Conservation (phyloP, 768 basidiomycete genomes). For the Amanita pseudoporphyria region DNA sequence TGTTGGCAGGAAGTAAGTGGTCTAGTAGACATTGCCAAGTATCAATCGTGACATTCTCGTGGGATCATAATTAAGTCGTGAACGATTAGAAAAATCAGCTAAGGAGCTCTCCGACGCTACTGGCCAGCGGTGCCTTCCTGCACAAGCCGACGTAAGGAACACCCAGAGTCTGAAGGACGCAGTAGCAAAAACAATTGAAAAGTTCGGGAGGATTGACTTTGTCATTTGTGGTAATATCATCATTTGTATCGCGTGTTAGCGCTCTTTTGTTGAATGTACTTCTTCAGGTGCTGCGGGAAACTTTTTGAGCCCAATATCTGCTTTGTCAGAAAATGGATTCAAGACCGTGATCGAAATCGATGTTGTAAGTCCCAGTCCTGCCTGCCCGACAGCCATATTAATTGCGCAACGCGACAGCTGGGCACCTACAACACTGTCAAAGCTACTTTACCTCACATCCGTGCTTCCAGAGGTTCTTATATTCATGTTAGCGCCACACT, state of each 20-base stretch:
- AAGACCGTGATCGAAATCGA: slow-evolving; percentile 92
- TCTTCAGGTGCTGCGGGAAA: slow-evolving; percentile 85
- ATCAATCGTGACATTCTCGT: too few relatives aligned
- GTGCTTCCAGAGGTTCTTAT: slow-evolving; percentile 68
- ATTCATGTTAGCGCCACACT: slow-evolving; percentile 86
- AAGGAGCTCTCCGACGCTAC: slow-evolving; percentile 62
- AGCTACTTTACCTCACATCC: slow-evolving; percentile 71
- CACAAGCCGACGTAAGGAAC: slow-evolving; percentile 77
- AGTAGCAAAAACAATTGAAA: slow-evolving; percentile 61
- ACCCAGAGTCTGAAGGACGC: slow-evolving; percentile 66
- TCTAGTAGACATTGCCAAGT: too few relatives aligned
- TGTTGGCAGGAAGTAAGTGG: slow-evolving; percentile 74
- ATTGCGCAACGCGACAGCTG: slow-evolving; percentile 33
- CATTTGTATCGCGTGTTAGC: not conserved
- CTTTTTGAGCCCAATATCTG: slow-evolving; percentile 81
- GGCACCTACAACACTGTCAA: slow-evolving; percentile 95
- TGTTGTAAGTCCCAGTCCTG: slow-evolving; percentile 39
- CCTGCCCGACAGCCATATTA: not conserved
- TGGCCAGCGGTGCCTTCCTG: slow-evolving; percentile 59
- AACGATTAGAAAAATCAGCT: too few relatives aligned
- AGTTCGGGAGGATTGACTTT: slow-evolving; percentile 85
- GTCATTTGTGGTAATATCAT: slow-evolving; percentile 74
- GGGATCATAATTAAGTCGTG: too few relatives aligned
- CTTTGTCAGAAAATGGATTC: slow-evolving; percentile 85
- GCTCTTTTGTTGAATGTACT: not conserved